Base-by-base conservation (phyloP, 345 rosid genomes). In the Euphorbia pulcherrima region DNA sequence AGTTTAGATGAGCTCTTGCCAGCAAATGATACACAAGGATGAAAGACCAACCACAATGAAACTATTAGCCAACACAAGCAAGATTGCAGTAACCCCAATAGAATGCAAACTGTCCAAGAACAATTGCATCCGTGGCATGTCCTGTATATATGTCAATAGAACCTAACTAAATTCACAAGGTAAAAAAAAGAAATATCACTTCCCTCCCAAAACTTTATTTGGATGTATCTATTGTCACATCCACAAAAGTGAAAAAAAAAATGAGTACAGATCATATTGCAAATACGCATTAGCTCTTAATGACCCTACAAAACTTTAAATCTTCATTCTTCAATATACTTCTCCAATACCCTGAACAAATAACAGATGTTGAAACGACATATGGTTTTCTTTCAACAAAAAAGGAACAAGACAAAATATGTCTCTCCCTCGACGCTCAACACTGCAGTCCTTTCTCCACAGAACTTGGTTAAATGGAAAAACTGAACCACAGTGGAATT, bases 1-100 rank as follows among this genome's bases (percentile, higher is more conserved):
- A 75, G 67, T 70, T 82, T 75, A 41, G 85, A 71, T 40, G 66
- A 37, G 46, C 58, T 73, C 60, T 72, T 65, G 62, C 71, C 81
- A 71, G 80, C 71, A 60, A 46, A 62, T n/a, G n/a, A n/a, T 84
- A 66, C 48, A 66, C 72, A 77, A 28, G 40, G 47, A 58, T 52
- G 14, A 73, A 68, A 26, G 33, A 76, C 60, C 27, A 27, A 57
- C 21, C 71, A 69, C 30, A 71, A 16, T 65, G 61, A 7, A 70
- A 33, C 75, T 52, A 37, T 30, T 62, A 64, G 48, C 28, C 52
- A 37, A 33, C 46, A 27, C 14, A 18, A 33, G 14, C 46, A 46
- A 9, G 11, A 55, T 51, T 37, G 14, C 10, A 27, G 6, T 28
- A 53, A 13, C 62, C 21, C 23, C n/a, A 35, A 40, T 9, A 52